Evolutionary conservation across 768 basidiomycete genomes (phyloP).

Genomic region (Russula vinacea): DNA sequence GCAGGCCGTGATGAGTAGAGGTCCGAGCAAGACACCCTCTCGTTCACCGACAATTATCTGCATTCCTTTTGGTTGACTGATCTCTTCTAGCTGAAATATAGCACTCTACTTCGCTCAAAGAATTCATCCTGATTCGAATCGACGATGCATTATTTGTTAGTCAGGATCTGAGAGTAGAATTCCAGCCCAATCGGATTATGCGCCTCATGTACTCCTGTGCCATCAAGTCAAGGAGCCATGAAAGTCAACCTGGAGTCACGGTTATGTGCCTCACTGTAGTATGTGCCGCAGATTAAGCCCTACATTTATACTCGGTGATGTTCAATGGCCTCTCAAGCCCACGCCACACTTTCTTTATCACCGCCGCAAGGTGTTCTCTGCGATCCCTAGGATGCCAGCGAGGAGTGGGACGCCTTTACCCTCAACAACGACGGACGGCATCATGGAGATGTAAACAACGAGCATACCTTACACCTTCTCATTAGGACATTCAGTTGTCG

Average conservation of each 20-base stretch:
- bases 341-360: neutral
- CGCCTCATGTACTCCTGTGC: neutral
- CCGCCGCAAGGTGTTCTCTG: neutral
- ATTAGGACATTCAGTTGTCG: conserved; percentile 43
- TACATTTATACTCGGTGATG: neutral
- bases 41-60: too few relatives aligned
- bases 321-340: neutral
- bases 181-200: neutral
- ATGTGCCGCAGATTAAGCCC: neutral
- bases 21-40: too few relatives aligned
- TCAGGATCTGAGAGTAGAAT: too few relatives aligned
- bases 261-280: neutral
- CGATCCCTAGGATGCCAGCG: neutral
- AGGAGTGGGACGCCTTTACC: neutral
- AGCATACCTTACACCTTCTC: neutral
- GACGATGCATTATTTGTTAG: too few relatives aligned
- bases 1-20: too few relatives aligned
- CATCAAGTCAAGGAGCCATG: neutral
- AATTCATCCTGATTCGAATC: too few relatives aligned
- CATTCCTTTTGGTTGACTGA: too few relatives aligned
- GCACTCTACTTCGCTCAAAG: too few relatives aligned
- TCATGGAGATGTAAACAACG: neutral
- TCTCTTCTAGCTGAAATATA: too few relatives aligned
- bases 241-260: neutral
- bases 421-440: neutral